A percentile compares a stretch with the other conserved stretches of the same genome.
phyloP scores from a whole-genome alignment of 1,284 basidiomycete species.

The Pseudozyma hubeiensis region DNA sequence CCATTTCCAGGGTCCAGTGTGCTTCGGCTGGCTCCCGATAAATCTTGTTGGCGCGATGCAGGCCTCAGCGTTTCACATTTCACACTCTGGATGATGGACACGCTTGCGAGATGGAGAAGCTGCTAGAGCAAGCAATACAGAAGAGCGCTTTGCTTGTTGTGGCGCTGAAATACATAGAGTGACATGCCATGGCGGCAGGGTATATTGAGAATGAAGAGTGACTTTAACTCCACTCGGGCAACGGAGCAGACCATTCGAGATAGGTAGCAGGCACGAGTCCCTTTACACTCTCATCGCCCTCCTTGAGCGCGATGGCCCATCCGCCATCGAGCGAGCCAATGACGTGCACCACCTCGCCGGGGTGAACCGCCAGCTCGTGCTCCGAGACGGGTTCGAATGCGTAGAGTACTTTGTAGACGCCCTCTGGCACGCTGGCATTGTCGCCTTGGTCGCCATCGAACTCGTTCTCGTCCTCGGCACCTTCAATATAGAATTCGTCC shows the following conservation, averaged over 20 bases:
- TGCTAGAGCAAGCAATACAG: no score
- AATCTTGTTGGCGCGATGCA: no score
- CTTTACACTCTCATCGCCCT: slow-evolving; percentile 20
- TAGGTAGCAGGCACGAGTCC: slow-evolving; percentile 53
- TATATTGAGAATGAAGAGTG: not conserved
- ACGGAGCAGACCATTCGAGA: slow-evolving; percentile 41
- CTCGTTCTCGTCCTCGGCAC: slow-evolving; percentile 46
- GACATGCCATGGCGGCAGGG: not conserved
- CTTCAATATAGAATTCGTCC: slow-evolving; percentile 36
- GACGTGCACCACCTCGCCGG: slow-evolving; percentile 45
- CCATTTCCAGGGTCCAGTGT: no score
- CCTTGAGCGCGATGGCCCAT: slow-evolving; percentile 52
- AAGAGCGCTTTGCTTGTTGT: no score
- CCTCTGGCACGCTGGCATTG: slow-evolving; percentile 30
- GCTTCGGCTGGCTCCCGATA: no score
- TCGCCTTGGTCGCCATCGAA: slow-evolving; percentile 48
- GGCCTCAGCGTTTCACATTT: no score
- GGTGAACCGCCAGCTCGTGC: slow-evolving; percentile 50
- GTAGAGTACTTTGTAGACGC: slow-evolving; percentile 56
- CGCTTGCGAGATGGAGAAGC: no score
- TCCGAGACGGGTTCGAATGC: slow-evolving; percentile 51
- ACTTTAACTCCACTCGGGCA: slow-evolving; percentile 15
- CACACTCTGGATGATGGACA: no score
- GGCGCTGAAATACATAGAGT: not conserved
- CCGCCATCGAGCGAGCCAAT: slow-evolving; percentile 55